These are phyloP conservation scores for Articulospora tetracladia DNA, from an alignment of 495 filamentous ascomycete species.

Conservation along the genomic window DNA sequence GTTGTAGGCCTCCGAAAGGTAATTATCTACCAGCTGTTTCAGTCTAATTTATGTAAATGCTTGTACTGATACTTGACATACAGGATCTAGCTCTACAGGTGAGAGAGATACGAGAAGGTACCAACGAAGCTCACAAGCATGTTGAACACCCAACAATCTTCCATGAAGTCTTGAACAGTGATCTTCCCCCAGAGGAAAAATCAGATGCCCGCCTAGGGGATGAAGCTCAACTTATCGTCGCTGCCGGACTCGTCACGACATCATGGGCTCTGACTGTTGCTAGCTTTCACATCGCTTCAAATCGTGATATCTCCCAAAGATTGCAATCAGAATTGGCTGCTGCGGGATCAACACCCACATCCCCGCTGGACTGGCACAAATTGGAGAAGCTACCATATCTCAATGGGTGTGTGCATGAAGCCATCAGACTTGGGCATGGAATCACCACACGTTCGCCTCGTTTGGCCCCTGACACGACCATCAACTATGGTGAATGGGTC, in stretches of 20 bases:
- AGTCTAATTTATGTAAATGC: not conserved
- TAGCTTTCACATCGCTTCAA: conserved; percentile 29
- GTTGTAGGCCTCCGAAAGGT: conserved; percentile 9
- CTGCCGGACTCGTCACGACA: conserved; percentile 26
- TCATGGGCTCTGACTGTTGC: conserved; percentile 27
- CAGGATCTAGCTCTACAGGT: conserved; percentile 3
- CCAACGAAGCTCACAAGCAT: conserved; percentile 5
- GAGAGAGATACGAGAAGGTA: conserved; percentile 4
- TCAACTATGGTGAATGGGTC: conserved; percentile 24
- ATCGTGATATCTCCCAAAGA: conserved; percentile 19
- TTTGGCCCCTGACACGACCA: conserved; percentile 26
- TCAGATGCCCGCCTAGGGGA: conserved; percentile 24
- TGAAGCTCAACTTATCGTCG: conserved; percentile 29
- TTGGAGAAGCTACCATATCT: conserved; percentile 43
- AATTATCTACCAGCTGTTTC: not conserved
- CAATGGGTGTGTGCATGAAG: conserved; percentile 39
- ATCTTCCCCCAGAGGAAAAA: conserved; percentile 26
- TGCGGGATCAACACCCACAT: conserved; percentile 6
- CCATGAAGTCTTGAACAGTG: conserved; percentile 14
- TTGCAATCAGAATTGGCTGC: conserved; percentile 26
- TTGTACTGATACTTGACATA: not conserved
- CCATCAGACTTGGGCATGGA: conserved; percentile 24
- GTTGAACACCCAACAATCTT: conserved; percentile 12
- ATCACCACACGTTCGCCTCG: conserved; percentile 26
- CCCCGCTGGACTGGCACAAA: conserved; percentile 18